Base-by-base conservation (phyloP, 1,284 basidiomycete genomes). In the Leccinum fuscescens region DNA sequence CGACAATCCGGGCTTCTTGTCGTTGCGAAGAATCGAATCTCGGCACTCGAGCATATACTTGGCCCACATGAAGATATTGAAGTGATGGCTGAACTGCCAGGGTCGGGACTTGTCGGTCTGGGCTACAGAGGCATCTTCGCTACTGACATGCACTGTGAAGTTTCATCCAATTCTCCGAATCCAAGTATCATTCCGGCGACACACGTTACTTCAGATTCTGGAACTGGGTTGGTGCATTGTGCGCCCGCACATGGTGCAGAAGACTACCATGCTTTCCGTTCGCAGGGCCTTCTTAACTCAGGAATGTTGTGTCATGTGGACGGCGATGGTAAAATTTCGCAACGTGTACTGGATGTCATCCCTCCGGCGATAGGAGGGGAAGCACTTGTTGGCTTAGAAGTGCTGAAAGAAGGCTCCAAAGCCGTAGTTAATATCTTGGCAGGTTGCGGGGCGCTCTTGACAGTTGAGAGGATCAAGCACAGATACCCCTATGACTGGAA, bases 401-500 rank as follows among this genome's bases (percentile, higher is more conserved):
- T 96, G 1, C 75, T 98, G 12, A 80, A 78, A 6, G 83, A 82
- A 5, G 96, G 96, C 0, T 86, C 84, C 3, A 83, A 81, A 58
- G 81, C 80, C 17, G 80, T 96, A 48, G 81, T 93, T 5, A 76
- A 81, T 33, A 70, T 96, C 12, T 73, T 98, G 55, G 77, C 81
- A 61, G 75, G 82, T 55, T 71, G 80, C n/a, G 86, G 82, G 2
- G 79, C 77, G 0, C 76, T 97, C 12, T 73, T 93, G 31, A 87
- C 88, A 60, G 78, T 90, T 56, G 82, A 93, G 69, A 80, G 80
- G 63, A 84, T 94, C 67, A 86, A 85, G 65, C 97, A 99, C 77
- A 86, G 89, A 54, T 99, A 98, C 73, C 96, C 97, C 0, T 96
- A 95, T 72, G 96, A 99, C 72, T 99, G 96, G 96, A 92, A 94